Conservation (phyloP, 345 rosid species). For the Brassica incana region DNA sequence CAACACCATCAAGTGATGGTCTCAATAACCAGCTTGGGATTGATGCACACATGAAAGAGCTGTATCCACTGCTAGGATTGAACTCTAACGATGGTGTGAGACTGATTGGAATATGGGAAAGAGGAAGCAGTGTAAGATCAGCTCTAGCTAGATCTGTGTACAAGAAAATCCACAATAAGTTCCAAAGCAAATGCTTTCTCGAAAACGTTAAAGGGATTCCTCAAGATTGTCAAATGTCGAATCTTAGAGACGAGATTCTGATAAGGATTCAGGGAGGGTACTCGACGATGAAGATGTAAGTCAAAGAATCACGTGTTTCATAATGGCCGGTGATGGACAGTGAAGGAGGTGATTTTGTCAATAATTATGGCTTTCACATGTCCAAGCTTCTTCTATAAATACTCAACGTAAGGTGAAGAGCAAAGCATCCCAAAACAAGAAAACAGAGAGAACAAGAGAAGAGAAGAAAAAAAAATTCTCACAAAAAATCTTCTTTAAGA, state of each 20-base stretch:
- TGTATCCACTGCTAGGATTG: slow-evolving; percentile 13
- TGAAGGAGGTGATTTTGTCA: too few relatives aligned
- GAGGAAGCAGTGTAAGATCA: slow-evolving; percentile 32
- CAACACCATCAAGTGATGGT: not conserved
- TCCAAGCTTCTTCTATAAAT: too few relatives aligned
- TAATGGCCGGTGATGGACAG: too few relatives aligned
- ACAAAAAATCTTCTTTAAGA: too few relatives aligned
- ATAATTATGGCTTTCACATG: too few relatives aligned
- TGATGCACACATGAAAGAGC: slow-evolving; percentile 13
- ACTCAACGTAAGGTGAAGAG: too few relatives aligned
- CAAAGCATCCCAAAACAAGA: too few relatives aligned
- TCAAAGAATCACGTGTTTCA: too few relatives aligned
- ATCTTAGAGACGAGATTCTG: not conserved
- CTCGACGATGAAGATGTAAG: not conserved
- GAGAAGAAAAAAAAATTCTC: too few relatives aligned
- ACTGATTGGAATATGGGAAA: slow-evolving; percentile 34
- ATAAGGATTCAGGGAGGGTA: not conserved
- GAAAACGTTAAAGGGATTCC: slow-evolving; percentile 25
- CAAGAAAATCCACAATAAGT: slow-evolving; percentile 18
- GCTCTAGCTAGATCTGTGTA: slow-evolving; percentile 30
- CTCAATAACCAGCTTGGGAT: slow-evolving; percentile 31
- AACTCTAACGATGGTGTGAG: slow-evolving; percentile 3
- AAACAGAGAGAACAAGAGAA: too few relatives aligned
- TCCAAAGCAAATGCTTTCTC: slow-evolving; percentile 31
- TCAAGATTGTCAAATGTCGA: not conserved